These are phyloP conservation scores for Gleditsia sinensis DNA, from an alignment of 306 rosid species.

Conservation along the genomic window DNA sequence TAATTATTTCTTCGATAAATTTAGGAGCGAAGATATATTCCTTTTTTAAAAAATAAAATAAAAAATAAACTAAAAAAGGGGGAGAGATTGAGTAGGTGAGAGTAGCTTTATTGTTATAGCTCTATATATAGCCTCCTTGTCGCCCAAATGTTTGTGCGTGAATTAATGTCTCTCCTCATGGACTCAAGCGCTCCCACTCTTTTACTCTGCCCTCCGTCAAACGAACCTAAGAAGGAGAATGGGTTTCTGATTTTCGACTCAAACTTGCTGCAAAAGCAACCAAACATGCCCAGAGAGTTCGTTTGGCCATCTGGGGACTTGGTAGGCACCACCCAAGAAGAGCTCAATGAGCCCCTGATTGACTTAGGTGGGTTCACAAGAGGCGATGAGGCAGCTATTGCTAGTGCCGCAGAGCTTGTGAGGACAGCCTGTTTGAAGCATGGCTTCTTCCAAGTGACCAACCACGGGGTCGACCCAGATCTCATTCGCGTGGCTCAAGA, in stretches of 20 bases:
- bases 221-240: conserved; percentile 34
- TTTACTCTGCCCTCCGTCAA: conserved; percentile 9
- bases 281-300: conserved; percentile 48
- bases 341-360: conserved; percentile 53
- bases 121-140: neutral
- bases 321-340: conserved; percentile 23
- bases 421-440: conserved; percentile 58
- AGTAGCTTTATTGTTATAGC: no score
- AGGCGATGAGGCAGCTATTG: conserved; percentile 43
- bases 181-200: conserved; percentile 29
- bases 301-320: conserved; percentile 55
- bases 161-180: conserved; percentile 37
- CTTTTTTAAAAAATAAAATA: no score
- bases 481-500: conserved; percentile 52
- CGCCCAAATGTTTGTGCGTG: no score
- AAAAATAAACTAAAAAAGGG: no score
- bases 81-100: no score
- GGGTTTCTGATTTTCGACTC: conserved; percentile 36
- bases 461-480: conserved; percentile 55
- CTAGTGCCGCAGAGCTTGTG: conserved; percentile 44
- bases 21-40: no score
- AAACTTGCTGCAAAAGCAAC: conserved; percentile 26
- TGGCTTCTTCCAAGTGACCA: conserved; percentile 68
- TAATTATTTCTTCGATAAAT: no score
- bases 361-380: conserved; percentile 44